Conservation (phyloP, 1,284 basidiomycete genomes). For the Ustilago sp. region DNA sequence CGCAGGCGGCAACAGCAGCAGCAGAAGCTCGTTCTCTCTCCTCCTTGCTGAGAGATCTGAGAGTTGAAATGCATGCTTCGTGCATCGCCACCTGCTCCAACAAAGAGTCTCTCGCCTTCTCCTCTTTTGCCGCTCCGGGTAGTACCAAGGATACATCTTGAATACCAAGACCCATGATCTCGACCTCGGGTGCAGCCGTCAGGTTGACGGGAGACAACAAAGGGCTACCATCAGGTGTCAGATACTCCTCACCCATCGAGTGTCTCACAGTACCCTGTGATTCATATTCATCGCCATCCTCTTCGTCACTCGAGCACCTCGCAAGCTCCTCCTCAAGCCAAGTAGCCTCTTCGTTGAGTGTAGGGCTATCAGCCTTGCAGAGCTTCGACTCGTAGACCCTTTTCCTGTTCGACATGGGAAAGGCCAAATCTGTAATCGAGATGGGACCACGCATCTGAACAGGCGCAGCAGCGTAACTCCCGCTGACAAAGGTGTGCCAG, state of each 20-base stretch:
- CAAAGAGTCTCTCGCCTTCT: conserved; percentile 35
- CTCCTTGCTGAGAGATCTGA: conserved; percentile 22
- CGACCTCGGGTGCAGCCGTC: conserved; percentile 9
- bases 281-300: conserved; percentile 16
- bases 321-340: conserved; percentile 53
- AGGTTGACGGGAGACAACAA: conserved; percentile 20
- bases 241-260: conserved; percentile 29
- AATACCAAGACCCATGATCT: conserved; percentile 43
- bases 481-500: conserved; percentile 40
- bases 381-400: conserved; percentile 29
- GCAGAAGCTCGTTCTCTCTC: conserved; percentile 25
- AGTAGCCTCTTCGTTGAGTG: conserved; percentile 39
- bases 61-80: conserved; percentile 34
- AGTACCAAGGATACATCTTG: conserved; percentile 18
- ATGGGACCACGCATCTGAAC: conserved; percentile 14
- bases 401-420: conserved; percentile 14
- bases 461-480: conserved; percentile 19
- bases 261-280: conserved; percentile 10
- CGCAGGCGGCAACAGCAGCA: conserved; percentile 12
- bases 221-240: conserved; percentile 39
- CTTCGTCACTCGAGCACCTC: conserved; percentile 33
- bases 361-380: conserved; percentile 41
- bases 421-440: conserved; percentile 24
- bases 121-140: conserved; percentile 7
- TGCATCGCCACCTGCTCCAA: conserved; percentile 48